phyloP scores from a whole-genome alignment of 2,329 filamentous ascomycete species.

The Scytalidium lignicola region DNA sequence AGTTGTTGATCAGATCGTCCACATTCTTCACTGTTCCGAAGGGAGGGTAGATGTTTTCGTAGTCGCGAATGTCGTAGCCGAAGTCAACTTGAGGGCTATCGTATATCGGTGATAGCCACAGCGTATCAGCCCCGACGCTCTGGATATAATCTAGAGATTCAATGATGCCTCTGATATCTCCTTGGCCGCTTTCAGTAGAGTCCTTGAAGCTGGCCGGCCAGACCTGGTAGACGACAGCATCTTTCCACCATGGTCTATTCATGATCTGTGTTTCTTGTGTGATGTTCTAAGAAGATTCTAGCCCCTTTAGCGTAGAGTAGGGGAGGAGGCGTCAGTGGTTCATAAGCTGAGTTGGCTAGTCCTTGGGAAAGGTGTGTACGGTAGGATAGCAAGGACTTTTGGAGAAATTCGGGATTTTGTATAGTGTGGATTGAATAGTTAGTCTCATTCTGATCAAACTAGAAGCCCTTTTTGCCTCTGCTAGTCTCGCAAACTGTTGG shows the following conservation, averaged over 20 bases:
- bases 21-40: conserved; percentile 66
- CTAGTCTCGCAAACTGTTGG: no score
- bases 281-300: no score
- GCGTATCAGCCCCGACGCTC: conserved; percentile 54
- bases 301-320: no score
- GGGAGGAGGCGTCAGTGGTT: no score
- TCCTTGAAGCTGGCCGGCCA: conserved; percentile 55
- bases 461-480: no score
- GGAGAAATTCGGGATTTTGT: no score
- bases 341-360: no score
- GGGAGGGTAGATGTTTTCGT: conserved; percentile 57
- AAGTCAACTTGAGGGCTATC: conserved; percentile 62
- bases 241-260: conserved; percentile 40
- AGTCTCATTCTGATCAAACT: no score
- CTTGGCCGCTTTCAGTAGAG: conserved; percentile 53
- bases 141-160: conserved; percentile 58
- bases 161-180: conserved; percentile 59
- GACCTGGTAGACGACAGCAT: conserved; percentile 47
- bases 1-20: conserved; percentile 54
- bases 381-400: no score
- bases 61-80: conserved; percentile 70
- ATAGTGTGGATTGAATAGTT: no score
- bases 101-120: conserved; percentile 66
- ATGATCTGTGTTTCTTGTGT: no score
- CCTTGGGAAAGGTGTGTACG: no score